A percentile compares a stretch with the other conserved stretches of the same genome.
Conservation (phyloP, 2,329 filamentous ascomycete species). For the Aureobasidium sp. region DNA sequence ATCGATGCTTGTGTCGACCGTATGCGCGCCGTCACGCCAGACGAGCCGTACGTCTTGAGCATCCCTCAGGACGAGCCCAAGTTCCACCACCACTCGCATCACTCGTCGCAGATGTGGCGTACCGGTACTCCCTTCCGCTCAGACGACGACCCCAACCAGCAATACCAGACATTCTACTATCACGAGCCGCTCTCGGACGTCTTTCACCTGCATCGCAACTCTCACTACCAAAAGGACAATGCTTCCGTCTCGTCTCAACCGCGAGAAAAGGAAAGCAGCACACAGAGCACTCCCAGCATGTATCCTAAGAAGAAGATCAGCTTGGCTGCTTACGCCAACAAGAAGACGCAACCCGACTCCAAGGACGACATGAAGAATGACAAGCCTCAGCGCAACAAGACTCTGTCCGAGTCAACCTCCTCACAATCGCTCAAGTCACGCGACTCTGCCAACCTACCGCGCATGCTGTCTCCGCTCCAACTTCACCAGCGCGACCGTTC, state of each 20-base stretch:
- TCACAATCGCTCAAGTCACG: constrained; percentile 1
- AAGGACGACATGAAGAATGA: constrained; percentile 44
- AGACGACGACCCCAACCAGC: constrained; percentile 47
- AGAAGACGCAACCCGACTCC: constrained; percentile 43
- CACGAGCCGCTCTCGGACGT: constrained; percentile 40
- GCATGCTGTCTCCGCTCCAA: constrained; percentile 12
- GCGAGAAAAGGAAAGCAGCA: constrained; percentile 18
- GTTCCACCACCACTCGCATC: constrained; percentile 33
- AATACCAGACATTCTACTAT: constrained; percentile 55
- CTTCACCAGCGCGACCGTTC: neutral
- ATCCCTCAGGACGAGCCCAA: constrained; percentile 36
- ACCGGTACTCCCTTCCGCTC: constrained; percentile 43
- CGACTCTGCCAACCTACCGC: constrained; percentile 7
- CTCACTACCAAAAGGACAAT: constrained; percentile 29
- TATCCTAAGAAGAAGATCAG: constrained; percentile 54
- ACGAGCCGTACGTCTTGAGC: constrained; percentile 38
- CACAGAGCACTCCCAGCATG: constrained; percentile 33
- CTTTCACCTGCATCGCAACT: constrained; percentile 12
- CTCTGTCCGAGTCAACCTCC: neutral
- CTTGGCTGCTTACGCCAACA: constrained; percentile 52
- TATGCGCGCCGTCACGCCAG: constrained; percentile 33
- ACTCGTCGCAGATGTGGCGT: constrained; percentile 34
- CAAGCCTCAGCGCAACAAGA: neutral
- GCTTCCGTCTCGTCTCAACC: constrained; percentile 19
- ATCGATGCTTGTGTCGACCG: constrained; percentile 34